Evolutionary conservation across 352 stramenopile genomes (phyloP), one percentile per base, ranked within the genome.

Genomic region (Phytophthora sojae): DNA sequence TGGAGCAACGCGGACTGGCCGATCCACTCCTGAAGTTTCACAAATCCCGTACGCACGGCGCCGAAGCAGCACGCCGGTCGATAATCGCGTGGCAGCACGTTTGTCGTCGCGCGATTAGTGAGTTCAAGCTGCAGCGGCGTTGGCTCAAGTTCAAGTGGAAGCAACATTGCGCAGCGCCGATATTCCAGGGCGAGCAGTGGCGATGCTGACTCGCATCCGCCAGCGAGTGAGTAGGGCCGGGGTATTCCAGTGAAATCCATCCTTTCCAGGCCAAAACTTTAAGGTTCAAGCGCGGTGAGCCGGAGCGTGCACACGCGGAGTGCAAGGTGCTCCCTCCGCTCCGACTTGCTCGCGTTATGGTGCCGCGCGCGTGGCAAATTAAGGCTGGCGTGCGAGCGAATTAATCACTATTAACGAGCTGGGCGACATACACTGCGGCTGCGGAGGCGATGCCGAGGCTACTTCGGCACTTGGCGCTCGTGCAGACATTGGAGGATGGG

Each of bases 211-310:
- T 42, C 11, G 23, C 55, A 61, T 61, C 55, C 21, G 19, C 35
- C 14, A 51, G 57, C 45, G 49, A 65, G 56, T 60, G 45, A 57
- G 12, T 29, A 57, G 61, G 23, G 42, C 19, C 35, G 35, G 12
- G 12, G 61, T 59, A 69, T 62, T 69, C 61, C 23, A n/a, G 47
- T 75, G 67, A 64, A 69, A 65, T 60, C 56, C 67, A 62, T 61
- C 19, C 29, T 32, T 35, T 70, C 39, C n/a, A 37, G 44, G 39
- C 51, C 42, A 19, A 60, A 53, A 74, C 54, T 74, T 74, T 61
- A 74, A 74, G 35, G 49, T 62, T 58, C 57, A 57, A 23, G 25
- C 23, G 35, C 30, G 25, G 35, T 74, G 60, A 74, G 67, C 67
- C 67, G 55, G 67, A 64, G 54, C 58, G 59, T 60, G 17, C 60